Evolutionary conservation across 1,284 basidiomycete species (phyloP).

Genomic region (Psilocybe mexicana): DNA sequence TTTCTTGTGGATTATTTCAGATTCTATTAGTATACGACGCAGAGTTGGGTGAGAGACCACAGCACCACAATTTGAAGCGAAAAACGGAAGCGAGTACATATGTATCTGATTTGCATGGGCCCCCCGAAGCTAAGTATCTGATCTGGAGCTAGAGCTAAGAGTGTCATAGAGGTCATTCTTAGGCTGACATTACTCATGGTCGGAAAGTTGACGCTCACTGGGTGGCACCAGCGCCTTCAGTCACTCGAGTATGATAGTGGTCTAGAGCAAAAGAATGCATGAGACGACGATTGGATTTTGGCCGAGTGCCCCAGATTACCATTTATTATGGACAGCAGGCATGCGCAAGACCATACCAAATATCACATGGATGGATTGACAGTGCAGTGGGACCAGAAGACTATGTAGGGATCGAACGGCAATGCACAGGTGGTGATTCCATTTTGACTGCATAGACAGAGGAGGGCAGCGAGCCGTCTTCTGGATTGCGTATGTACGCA

Average conservation of each 20-base stretch:
- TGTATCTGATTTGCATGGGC: no score
- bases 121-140: no score
- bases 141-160: no score
- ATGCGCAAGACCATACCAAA: constrained; percentile 10
- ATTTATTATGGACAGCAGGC: constrained; percentile 15
- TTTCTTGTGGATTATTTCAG: no score
- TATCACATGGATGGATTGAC: constrained; percentile 1
- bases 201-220: neutral
- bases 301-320: neutral
- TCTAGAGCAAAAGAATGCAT: neutral
- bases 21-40: no score
- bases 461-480: neutral
- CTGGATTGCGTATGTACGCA: no score
- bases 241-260: neutral
- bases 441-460: neutral
- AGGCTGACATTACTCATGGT: neutral
- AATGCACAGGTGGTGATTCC: neutral
- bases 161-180: neutral
- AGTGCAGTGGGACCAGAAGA: constrained; percentile 7
- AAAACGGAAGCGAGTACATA: no score
- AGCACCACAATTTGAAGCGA: no score
- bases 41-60: no score
- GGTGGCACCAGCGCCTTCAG: neutral
- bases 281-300: neutral
- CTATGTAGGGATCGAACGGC: neutral